Percentiles rank a stretch among this genome's conserved stretches.
Conservation (phyloP, 345 rosid genomes). For the Psidium guajava region DNA sequence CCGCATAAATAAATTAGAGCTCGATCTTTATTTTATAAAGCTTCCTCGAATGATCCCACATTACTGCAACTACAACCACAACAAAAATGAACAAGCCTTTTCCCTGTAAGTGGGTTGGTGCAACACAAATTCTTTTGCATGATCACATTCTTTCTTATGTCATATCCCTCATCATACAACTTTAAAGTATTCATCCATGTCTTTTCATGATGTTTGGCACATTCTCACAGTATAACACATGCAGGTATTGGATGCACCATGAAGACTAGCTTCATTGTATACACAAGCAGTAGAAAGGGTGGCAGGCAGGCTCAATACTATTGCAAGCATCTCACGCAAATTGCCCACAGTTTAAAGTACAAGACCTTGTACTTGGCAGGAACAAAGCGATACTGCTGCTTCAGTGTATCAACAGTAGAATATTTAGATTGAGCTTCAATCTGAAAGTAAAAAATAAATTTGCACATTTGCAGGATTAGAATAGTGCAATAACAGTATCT, state of each 20-base stretch:
- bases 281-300: background rate
- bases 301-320: background rate
- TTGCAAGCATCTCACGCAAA: background rate
- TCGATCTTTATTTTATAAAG: background rate
- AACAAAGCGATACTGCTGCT: conserved; percentile 68
- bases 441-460: conserved; percentile 19
- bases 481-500: background rate
- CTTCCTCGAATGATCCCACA: background rate
- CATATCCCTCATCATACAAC: background rate
- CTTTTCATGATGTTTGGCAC: background rate
- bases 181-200: background rate
- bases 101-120: background rate
- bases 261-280: background rate
- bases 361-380: conserved; percentile 83
- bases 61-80: background rate
- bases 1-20: background rate
- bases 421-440: conserved; percentile 91
- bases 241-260: background rate
- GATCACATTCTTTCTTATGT: background rate
- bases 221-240: background rate
- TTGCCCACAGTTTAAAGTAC: background rate
- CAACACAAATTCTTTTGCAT: background rate
- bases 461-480: background rate
- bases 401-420: conserved; percentile 85
- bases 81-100: background rate